A percentile compares a stretch with the other conserved stretches of the same genome.
Conservation (phyloP, 139 green algal genomes). For the Diplosphaera chodatii region DNA sequence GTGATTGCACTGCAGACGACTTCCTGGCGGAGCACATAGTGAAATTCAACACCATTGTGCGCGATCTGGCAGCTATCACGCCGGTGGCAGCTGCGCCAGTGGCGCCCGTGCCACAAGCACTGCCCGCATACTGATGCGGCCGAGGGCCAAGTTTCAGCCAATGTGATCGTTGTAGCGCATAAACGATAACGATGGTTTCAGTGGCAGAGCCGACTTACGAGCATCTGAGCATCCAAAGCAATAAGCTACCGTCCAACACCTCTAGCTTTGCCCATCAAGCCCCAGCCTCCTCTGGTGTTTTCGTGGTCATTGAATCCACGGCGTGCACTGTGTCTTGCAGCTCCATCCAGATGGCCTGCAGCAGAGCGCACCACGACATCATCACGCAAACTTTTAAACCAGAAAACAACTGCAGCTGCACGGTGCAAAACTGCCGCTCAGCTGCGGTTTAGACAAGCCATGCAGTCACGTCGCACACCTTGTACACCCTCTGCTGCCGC, state of each 20-base stretch:
- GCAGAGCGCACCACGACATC: too few relatives aligned
- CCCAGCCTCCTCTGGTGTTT: conserved; percentile 57
- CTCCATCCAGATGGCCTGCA: conserved; percentile 79
- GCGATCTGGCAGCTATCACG: conserved; percentile 44
- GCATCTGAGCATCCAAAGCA: too few relatives aligned
- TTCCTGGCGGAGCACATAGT: conserved; percentile 70
- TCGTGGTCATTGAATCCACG: conserved; percentile 76
- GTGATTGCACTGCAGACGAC: conserved; percentile 17
- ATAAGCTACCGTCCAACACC: too few relatives aligned
- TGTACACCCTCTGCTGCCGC: conserved; percentile 75
- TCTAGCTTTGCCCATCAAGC: neutral
- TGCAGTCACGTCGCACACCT: conserved; percentile 32
- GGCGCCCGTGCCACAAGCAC: too few relatives aligned
- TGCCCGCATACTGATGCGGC: neutral
- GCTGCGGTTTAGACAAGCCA: too few relatives aligned
- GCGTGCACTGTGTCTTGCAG: conserved; percentile 77
- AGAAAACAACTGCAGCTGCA: too few relatives aligned
- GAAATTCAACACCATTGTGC: conserved; percentile 60
- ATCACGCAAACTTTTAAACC: too few relatives aligned
- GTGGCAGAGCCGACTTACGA: too few relatives aligned
- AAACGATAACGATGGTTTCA: too few relatives aligned
- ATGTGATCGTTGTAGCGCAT: too few relatives aligned
- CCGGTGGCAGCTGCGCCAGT: neutral
- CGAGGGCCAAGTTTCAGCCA: too few relatives aligned
- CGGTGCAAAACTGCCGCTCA: too few relatives aligned